phyloP scores from a whole-genome alignment of 345 rosid species.

The Eucalyptus curtisii region DNA sequence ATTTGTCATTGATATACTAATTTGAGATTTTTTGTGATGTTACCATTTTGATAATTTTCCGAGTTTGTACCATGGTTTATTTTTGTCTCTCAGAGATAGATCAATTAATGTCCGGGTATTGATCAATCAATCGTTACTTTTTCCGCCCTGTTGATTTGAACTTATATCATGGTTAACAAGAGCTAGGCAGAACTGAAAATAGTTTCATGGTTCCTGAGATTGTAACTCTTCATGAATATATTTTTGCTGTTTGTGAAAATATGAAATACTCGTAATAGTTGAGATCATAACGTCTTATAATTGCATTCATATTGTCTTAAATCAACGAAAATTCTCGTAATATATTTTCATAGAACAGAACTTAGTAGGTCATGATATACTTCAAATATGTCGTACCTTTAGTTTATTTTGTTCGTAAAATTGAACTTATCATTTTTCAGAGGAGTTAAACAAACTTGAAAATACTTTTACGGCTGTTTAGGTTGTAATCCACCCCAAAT shows the following conservation, averaged over 20 bases:
- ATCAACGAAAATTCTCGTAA: accelerated
- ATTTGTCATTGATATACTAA: too few relatives aligned
- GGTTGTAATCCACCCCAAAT: background rate
- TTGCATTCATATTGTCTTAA: background rate
- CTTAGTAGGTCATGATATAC: background rate
- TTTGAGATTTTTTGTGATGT: accelerated
- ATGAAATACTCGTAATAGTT: background rate
- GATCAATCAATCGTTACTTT: background rate
- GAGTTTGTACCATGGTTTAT: background rate
- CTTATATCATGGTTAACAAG: background rate
- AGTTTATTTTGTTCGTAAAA: too few relatives aligned
- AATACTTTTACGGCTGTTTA: background rate
- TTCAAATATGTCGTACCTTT: too few relatives aligned
- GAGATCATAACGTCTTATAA: background rate
- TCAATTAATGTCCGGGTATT: background rate
- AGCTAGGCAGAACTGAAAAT: background rate
- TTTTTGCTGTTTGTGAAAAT: background rate
- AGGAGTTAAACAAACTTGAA: background rate
- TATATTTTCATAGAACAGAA: background rate
- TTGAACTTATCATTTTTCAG: background rate
- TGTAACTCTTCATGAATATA: background rate
- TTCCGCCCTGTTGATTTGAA: background rate
- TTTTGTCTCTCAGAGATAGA: background rate
- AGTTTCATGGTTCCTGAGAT: background rate
- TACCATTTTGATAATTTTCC: background rate